These are phyloP conservation scores for Amaranthus palmeri DNA, from an alignment of 148 eudicot species.

Conservation along the genomic window DNA sequence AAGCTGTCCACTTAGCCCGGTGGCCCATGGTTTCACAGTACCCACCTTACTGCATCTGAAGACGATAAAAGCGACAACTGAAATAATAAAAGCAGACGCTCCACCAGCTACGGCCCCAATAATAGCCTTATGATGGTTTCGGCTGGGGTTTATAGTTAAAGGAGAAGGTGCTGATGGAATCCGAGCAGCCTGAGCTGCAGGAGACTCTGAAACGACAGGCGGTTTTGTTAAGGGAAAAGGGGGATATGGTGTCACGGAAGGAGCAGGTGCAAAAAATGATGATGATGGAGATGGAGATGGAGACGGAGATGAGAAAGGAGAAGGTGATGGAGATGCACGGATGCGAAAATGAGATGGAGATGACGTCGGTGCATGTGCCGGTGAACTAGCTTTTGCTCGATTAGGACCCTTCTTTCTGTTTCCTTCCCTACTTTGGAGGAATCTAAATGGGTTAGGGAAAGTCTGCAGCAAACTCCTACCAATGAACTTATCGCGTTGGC, in stretches of 20 bases:
- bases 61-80: conserved; percentile 28
- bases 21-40: conserved; percentile 76
- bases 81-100: conserved; percentile 34
- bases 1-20: conserved; percentile 85
- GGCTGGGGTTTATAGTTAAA: conserved; percentile 23
- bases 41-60: conserved; percentile 49
- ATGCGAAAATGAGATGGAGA: conserved; percentile 21
- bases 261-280: conserved; percentile 23
- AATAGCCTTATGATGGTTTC: conserved; percentile 26
- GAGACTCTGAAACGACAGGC: conserved; percentile 17
- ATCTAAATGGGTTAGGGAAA: neutral
- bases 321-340: conserved; percentile 17
- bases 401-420: conserved; percentile 10
- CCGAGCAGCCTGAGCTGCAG: conserved; percentile 24
- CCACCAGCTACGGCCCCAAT: conserved; percentile 37
- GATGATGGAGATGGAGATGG: conserved; percentile 31
- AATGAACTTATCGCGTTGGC: neutral
- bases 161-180: conserved; percentile 25
- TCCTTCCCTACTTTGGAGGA: neutral
- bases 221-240: conserved; percentile 7
- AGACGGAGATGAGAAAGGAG: conserved; percentile 27
- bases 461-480: conserved; percentile 36
- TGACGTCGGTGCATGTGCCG: conserved; percentile 23
- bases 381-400: conserved; percentile 4
- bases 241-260: conserved; percentile 20